Conservation (phyloP, 768 basidiomycete genomes). For the Dacryopinax primogenitus region DNA sequence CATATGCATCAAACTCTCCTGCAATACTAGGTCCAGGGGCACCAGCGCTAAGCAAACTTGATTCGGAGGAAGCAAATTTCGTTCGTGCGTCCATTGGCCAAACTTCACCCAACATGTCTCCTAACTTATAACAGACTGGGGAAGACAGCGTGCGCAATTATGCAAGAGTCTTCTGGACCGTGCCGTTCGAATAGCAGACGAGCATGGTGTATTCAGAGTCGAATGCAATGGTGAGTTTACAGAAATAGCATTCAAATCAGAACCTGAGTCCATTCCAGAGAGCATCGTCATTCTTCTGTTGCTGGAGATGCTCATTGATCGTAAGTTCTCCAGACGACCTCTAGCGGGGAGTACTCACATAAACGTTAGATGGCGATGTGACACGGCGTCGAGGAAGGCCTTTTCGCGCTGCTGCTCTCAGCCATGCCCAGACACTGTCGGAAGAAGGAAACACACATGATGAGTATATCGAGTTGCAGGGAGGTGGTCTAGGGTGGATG, state of each 20-base stretch:
- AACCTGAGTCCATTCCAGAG: background rate
- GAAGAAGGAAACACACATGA: background rate
- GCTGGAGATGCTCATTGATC: slow-evolving; percentile 2
- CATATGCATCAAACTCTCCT: background rate
- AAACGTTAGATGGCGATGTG: background rate
- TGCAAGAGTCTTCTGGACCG: slow-evolving; percentile 2
- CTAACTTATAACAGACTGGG: background rate
- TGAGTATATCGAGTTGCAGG: slow-evolving; percentile 5
- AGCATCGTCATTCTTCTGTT: background rate
- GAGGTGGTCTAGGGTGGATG: background rate
- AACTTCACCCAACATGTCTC: background rate
- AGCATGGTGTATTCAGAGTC: background rate
- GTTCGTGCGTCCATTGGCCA: background rate
- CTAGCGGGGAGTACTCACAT: background rate
- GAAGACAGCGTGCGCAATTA: background rate
- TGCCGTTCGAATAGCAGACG: background rate
- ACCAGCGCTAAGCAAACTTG: background rate
- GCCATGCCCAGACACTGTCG: background rate
- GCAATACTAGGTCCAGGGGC: background rate
- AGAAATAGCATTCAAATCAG: background rate
- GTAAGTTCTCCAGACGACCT: background rate
- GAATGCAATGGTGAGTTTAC: background rate
- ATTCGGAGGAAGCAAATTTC: background rate
- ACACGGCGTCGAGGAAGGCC: background rate
- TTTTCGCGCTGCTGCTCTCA: background rate